Evolutionary conservation across 1,284 basidiomycete species (phyloP), one percentile per base, ranked within the genome.

Genomic region (Trichosporon asahii): DNA sequence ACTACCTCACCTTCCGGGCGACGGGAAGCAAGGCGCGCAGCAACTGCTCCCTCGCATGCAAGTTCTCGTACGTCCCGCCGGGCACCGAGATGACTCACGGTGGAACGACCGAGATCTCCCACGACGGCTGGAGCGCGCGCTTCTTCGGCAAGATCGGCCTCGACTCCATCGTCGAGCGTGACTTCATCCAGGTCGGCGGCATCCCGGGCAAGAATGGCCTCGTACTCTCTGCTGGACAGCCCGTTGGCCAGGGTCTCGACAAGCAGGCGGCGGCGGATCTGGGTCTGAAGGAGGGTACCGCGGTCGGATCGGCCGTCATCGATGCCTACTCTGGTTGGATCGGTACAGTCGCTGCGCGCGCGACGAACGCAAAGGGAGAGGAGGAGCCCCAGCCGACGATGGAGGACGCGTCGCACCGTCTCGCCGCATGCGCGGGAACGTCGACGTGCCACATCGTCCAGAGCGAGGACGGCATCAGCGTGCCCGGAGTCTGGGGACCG

Each of bases 311-410:
- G 75, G 95, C 90, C 25, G 88, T 99, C 63, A 98, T 99, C 77
- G 96, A 99, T 77, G 96, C 95, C 88, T 98, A 98, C 82, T 94
- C 96, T 2, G 96, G 96, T n/a, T 99, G 96, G 96, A 87, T 99
- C 76, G 96, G 97, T 21, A 98, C 96, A 0, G 90, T 98, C 46
- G 96, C 93, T 8, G 95, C 95, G 8, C 85, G 89, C 23, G 90
- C 90, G 73, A 88, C 85, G 55, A 79, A 83, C 29, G 87, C 88
- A 37, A 88, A 88, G 27, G 79, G 73, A 25, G 76, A 76, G 18
- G 68, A 84, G 83, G 76, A 81, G 88, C 66, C 77, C 8, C 71
- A 75, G 49, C 14, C 91, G 14, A 85, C 86, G 11, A 84, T 95
- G 3, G 88, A 90, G 21, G 91, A 95, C 75, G 92, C 92, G 12